Percentiles rank a stretch among this genome's conserved stretches.
Evolutionary conservation across 2,329 filamentous ascomycete species (phyloP).

Genomic region (Leptographium radiaticola): DNA sequence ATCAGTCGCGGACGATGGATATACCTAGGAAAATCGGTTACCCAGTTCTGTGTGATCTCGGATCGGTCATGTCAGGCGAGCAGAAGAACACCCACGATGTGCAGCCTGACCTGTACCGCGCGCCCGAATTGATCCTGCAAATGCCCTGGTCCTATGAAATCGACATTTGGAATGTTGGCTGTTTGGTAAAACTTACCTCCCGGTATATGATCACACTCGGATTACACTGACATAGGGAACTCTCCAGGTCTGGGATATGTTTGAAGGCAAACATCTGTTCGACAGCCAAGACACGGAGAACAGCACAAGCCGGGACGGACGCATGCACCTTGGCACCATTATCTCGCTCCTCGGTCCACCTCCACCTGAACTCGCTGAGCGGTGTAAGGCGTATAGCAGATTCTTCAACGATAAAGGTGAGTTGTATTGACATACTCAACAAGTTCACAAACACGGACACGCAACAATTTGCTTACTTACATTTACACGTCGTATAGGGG

Average conservation of each 20-base stretch:
- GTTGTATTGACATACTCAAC: background rate
- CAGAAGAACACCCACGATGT: background rate
- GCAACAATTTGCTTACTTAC: too few relatives aligned
- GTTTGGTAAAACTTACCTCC: background rate
- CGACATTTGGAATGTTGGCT: conserved; percentile 2
- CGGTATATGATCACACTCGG: background rate
- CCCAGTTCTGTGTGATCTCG: background rate
- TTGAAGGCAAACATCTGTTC: background rate
- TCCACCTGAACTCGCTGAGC: background rate
- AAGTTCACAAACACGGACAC: too few relatives aligned
- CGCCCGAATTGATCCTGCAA: background rate
- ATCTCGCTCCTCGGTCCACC: background rate
- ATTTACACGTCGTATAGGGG: background rate
- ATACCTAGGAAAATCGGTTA: background rate
- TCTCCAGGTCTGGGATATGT: background rate
- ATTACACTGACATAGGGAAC: background rate
- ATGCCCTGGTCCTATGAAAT: conserved; percentile 1
- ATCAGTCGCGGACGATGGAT: background rate
- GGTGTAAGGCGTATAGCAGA: background rate
- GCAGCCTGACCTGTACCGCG: background rate
- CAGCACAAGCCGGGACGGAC: background rate
- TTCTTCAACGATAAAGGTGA: background rate
- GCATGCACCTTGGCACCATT: background rate
- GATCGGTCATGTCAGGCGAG: background rate
- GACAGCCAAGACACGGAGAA: background rate